phyloP scores from a whole-genome alignment of 1,284 basidiomycete genomes.

The Cryptococcus neoformans region DNA sequence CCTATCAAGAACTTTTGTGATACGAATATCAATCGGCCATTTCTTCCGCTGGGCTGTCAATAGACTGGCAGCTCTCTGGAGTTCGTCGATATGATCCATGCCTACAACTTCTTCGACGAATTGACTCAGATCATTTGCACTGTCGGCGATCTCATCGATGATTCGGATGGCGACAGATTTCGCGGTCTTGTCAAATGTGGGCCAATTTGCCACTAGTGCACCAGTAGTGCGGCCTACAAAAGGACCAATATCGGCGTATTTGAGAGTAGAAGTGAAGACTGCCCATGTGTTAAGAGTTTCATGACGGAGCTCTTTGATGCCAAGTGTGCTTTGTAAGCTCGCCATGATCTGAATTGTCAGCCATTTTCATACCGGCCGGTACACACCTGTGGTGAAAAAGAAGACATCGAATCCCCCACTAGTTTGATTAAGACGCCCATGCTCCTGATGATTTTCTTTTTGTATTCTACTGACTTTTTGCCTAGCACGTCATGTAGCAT shows the following conservation, averaged over 20 bases:
- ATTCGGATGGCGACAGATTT: slow-evolving; percentile 60
- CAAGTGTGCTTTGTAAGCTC: slow-evolving; percentile 85
- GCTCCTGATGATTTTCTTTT: slow-evolving; percentile 73
- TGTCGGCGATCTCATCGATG: slow-evolving; percentile 69
- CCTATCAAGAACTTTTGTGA: slow-evolving; percentile 71
- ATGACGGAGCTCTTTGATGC: slow-evolving; percentile 65
- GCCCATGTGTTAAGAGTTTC: slow-evolving; percentile 80
- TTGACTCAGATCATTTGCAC: slow-evolving; percentile 52
- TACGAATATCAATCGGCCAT: slow-evolving; percentile 58
- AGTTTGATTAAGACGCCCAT: slow-evolving; percentile 69
- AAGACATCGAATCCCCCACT: slow-evolving; percentile 68
- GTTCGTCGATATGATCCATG: slow-evolving; percentile 65
- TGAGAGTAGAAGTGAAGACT: slow-evolving; percentile 69
- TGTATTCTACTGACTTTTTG: slow-evolving; percentile 63
- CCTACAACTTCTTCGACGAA: slow-evolving; percentile 77
- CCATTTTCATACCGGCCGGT: not conserved
- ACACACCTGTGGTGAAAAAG: slow-evolving; percentile 77
- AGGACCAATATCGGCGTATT: slow-evolving; percentile 70
- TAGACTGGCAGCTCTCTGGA: slow-evolving; percentile 55
- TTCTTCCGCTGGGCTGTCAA: slow-evolving; percentile 56
- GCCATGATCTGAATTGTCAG: slow-evolving; percentile 70
- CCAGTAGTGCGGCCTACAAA: slow-evolving; percentile 87
- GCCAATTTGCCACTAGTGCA: slow-evolving; percentile 76
- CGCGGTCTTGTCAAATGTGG: slow-evolving; percentile 57
- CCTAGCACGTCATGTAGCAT: slow-evolving; percentile 75